Base-by-base conservation (phyloP, 169 alveolate species). In the Plasmodium coatneyi region DNA sequence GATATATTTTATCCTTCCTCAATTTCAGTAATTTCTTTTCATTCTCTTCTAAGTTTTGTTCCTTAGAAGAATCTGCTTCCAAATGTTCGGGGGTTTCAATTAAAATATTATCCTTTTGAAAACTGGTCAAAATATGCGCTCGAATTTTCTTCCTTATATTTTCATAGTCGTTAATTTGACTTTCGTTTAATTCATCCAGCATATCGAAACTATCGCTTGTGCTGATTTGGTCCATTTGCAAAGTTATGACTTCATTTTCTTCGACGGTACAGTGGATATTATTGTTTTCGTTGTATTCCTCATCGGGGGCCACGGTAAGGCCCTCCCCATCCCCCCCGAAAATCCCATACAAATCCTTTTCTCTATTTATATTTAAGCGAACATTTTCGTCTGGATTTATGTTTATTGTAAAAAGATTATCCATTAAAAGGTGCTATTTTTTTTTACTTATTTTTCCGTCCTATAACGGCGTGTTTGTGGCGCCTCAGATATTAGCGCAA, bases 371-470 rank as follows among this genome's bases (percentile, higher is more conserved):
- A 46, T 89, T 56, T 80, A 89, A 41, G 76, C 82, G 71, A 34
- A 80, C 91, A 66, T 78, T 89, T 89, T 89, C 90, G 82, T 89
- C 94, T 80, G 91, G 90, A 34, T 78, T 80, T 89, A 89, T 80
- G 71, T 89, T 89, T 39, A 89, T 89, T 22, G 94, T 89, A 89
- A 89, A 89, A 60, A 89, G 76, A 32, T 80, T 78, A 46, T 89
- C 94, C 94, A 89, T 89, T 79, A 89, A 89, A 43, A 9, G 79
- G 80, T 74, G 80, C 76, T 86, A 52, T 74, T 86, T 74, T 32
- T 3, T 70, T 12, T 19, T 19, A 39, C 9, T 39, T 83, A 52
- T 83, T 41, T 66, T 66, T 66, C 30, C 76, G 36, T 28, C 76
- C 76, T 66, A 66, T 12, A 66, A 28, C 36, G 30, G 76, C 3